phyloP scores from a whole-genome alignment of 2,329 filamentous ascomycete genomes.

The Aaosphaeria arxii region DNA sequence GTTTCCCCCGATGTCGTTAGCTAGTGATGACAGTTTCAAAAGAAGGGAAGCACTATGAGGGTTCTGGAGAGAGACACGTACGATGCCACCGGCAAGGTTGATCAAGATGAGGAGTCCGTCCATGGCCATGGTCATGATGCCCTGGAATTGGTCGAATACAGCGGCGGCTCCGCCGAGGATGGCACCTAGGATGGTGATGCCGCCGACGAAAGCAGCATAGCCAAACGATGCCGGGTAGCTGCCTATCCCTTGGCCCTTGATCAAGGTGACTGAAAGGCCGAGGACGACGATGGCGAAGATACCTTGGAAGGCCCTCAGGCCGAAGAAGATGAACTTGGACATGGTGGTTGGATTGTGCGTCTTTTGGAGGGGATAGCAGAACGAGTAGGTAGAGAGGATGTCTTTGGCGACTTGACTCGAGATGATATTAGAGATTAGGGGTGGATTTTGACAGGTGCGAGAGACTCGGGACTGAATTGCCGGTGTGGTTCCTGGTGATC shows the following conservation, averaged over 20 bases:
- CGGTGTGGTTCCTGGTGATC: too few relatives aligned
- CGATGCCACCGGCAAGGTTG: slow-evolving; percentile 17
- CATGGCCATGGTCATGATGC: slow-evolving; percentile 8
- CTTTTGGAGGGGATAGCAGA: background rate
- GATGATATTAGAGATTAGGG: too few relatives aligned
- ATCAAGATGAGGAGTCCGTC: slow-evolving; percentile 11
- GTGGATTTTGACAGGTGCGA: too few relatives aligned
- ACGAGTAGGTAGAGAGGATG: too few relatives aligned
- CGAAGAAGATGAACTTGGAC: slow-evolving; percentile 5
- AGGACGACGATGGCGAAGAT: slow-evolving; percentile 19
- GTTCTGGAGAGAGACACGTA: slow-evolving; percentile 7
- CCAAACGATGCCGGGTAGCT: slow-evolving; percentile 4
- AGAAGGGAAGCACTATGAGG: background rate
- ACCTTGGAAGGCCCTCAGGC: slow-evolving; percentile 15
- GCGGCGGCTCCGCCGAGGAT: slow-evolving; percentile 13
- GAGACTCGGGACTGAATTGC: too few relatives aligned
- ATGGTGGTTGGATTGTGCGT: slow-evolving; percentile 1
- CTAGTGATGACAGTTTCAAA: background rate
- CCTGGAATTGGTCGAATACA: slow-evolving; percentile 13
- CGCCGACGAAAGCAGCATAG: slow-evolving; percentile 16
- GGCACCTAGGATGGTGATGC: slow-evolving; percentile 12
- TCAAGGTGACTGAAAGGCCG: slow-evolving; percentile 15
- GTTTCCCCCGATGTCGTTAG: too few relatives aligned
- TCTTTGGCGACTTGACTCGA: too few relatives aligned
- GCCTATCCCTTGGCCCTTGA: slow-evolving; percentile 13